Conservation (phyloP, 192 early-diverging fungal species). For the Lunasporangiospora selenospora region DNA sequence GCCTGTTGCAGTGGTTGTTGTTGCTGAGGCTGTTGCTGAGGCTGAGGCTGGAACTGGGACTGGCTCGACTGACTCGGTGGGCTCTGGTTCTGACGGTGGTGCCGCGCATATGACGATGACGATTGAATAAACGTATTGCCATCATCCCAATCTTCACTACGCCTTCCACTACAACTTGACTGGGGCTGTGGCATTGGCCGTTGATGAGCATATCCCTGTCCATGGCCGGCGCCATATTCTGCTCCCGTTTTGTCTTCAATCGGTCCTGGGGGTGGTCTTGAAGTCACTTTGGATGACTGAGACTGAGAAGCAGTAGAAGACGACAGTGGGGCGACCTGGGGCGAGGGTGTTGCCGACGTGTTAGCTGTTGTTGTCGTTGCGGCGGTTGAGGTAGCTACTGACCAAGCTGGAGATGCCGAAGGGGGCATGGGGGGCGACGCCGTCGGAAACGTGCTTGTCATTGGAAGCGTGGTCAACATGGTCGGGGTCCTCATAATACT, state of each 20-base stretch:
- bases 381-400: not conserved
- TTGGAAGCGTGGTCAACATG: too few species aligned
- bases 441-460: too few species aligned
- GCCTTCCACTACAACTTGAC: too few species aligned
- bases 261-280: not conserved
- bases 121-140: conserved; percentile 7
- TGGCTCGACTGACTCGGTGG: not conserved
- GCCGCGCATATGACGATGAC: conserved; percentile 17
- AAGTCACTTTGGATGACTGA: not conserved
- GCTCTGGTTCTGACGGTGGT: not conserved
- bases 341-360: conserved; percentile 1
- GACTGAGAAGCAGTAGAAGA: conserved; percentile 4
- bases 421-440: not conserved
- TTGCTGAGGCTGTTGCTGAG: too few species aligned
- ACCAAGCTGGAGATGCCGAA: not conserved
- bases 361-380: not conserved
- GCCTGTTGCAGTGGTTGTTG: too few species aligned
- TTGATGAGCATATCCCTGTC: too few species aligned
- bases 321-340: not conserved
- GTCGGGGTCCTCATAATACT: too few species aligned
- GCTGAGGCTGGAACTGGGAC: too few species aligned
- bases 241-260: not conserved
- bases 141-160: too few species aligned
- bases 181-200: too few species aligned
- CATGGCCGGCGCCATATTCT: not conserved